Conservation (phyloP, 257 asterid species). For the Mentha longifolia region DNA sequence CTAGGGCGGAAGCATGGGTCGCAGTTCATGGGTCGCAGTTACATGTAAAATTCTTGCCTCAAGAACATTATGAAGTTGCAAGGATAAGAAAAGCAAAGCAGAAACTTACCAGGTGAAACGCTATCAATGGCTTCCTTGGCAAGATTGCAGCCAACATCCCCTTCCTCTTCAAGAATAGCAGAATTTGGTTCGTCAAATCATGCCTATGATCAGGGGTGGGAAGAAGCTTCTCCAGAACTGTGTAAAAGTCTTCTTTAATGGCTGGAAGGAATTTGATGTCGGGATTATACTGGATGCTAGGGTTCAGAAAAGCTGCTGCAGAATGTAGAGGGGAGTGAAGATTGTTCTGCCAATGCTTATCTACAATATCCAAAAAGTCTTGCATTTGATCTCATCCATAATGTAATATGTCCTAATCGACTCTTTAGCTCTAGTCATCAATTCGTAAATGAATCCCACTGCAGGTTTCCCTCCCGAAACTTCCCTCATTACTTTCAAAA, state of each 20-base stretch:
- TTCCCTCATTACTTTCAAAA: constrained; percentile 90
- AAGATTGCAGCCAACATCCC: constrained; percentile 95
- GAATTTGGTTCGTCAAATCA: constrained; percentile 80
- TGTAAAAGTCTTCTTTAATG: constrained; percentile 80
- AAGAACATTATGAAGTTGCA: background rate
- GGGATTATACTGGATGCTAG: constrained; percentile 84
- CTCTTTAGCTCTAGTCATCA: constrained; percentile 90
- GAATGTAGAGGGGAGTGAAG: constrained; percentile 94
- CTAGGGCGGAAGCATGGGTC: no score
- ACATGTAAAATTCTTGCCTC: background rate
- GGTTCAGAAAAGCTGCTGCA: constrained; percentile 95
- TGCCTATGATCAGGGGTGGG: constrained; percentile 89
- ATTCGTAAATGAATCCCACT: constrained; percentile 78
- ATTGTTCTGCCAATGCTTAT: constrained; percentile 84
- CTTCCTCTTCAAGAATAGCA: constrained; percentile 66
- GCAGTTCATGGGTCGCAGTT: no score
- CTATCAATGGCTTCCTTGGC: constrained; percentile 92
- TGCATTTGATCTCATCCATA: constrained; percentile 95
- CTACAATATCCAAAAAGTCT: constrained; percentile 80
- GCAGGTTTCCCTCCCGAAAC: constrained; percentile 80
- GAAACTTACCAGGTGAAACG: constrained; percentile 73
- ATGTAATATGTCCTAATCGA: constrained; percentile 89
- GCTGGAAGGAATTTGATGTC: constrained; percentile 80
- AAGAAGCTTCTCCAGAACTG: constrained; percentile 81
- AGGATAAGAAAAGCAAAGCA: background rate